These are phyloP conservation scores for Candida vaughaniae DNA, from an alignment of 805 yeast genomes.

Conservation along the genomic window DNA sequence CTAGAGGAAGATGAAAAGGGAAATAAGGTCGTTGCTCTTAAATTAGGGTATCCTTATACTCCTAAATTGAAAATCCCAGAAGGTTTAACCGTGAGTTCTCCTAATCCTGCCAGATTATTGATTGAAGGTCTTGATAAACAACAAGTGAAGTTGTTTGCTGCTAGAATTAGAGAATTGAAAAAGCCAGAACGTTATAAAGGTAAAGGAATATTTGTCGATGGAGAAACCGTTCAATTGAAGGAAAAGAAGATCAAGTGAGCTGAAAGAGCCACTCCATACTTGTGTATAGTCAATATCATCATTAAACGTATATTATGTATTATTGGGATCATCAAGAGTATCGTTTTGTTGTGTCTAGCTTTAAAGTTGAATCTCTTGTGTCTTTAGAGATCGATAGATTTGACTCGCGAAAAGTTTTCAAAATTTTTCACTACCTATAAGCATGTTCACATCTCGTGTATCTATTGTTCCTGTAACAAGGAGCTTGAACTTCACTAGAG, in stretches of 20 bases:
- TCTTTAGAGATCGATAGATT: too few relatives aligned
- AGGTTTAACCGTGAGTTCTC: conserved; percentile 70
- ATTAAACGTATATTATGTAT: too few relatives aligned
- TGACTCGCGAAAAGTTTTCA: conserved; percentile 3
- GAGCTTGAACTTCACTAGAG: conserved; percentile 4
- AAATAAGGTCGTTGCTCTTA: conserved; percentile 62
- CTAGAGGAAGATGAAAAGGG: conserved; percentile 55
- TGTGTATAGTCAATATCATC: conserved; percentile 11
- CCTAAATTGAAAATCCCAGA: conserved; percentile 77
- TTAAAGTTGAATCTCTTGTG: too few relatives aligned
- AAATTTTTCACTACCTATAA: neutral
- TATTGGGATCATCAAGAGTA: too few relatives aligned
- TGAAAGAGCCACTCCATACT: neutral
- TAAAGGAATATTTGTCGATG: conserved; percentile 91
- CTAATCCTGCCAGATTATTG: conserved; percentile 81
- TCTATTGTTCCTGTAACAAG: too few relatives aligned
- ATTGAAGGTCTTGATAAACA: conserved; percentile 89
- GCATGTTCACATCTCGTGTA: conserved; percentile 3
- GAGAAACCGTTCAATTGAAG: conserved; percentile 87
- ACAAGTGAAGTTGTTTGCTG: conserved; percentile 84
- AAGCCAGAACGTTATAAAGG: conserved; percentile 99
- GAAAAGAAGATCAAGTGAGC: conserved; percentile 87
- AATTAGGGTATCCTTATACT: conserved; percentile 83
- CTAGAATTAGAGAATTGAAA: conserved; percentile 76
- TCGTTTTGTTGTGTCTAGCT: too few relatives aligned